Conservation (phyloP, 768 basidiomycete genomes). For the Termitomyces sp. region DNA sequence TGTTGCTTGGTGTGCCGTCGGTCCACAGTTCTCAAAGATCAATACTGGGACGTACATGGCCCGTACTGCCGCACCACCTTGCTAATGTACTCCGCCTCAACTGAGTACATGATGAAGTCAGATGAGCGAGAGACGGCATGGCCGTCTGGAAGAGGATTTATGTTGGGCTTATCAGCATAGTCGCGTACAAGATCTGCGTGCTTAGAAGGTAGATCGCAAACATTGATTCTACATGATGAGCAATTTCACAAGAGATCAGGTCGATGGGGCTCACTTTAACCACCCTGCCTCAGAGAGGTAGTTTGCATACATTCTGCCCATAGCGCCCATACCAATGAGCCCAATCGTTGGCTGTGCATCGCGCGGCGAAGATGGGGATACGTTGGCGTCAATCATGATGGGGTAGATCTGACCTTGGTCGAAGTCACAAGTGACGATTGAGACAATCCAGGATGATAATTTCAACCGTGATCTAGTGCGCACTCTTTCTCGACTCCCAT, state of each 20-base stretch:
- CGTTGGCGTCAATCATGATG: conserved; percentile 17
- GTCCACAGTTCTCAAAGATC: not conserved
- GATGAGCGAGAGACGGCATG: conserved; percentile 84
- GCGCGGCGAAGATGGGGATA: conserved; percentile 25
- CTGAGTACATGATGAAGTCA: conserved; percentile 93
- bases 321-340: conserved; percentile 95
- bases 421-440: not conserved
- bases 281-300: conserved; percentile 77
- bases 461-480: too few relatives aligned
- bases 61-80: conserved; percentile 84
- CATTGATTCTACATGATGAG: conserved; percentile 9
- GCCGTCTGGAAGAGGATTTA: conserved; percentile 71
- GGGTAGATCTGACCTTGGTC: not conserved
- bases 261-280: conserved; percentile 56
- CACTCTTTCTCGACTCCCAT: not conserved
- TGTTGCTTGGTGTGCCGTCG: conserved; percentile 53
- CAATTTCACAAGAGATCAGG: not conserved
- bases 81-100: conserved; percentile 86
- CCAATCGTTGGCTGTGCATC: conserved; percentile 72
- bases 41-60: conserved; percentile 59
- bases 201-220: conserved; percentile 46
- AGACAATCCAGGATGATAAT: too few relatives aligned
- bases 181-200: conserved; percentile 56
- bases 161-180: conserved; percentile 48
- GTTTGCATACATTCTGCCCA: conserved; percentile 93